Percentiles rank a stretch among this genome's conserved stretches.
These are phyloP conservation scores for Apophysomyces variabilis DNA, from an alignment of 371 early-diverging fungal genomes.

Conservation along the genomic window DNA sequence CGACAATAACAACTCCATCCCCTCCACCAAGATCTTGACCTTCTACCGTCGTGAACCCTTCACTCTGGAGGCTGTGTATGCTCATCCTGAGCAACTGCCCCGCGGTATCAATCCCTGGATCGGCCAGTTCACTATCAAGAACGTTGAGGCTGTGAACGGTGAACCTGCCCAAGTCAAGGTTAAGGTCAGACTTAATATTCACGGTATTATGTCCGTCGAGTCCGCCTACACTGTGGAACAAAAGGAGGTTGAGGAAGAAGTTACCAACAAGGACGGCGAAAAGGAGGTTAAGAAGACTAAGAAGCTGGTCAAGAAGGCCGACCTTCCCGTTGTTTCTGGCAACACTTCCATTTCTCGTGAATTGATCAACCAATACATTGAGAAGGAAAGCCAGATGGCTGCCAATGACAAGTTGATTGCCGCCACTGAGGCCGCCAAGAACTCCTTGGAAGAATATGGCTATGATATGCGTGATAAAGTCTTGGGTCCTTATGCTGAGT, in stretches of 20 bases:
- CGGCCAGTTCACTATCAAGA: slow-evolving; percentile 69
- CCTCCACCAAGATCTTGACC: slow-evolving; percentile 87
- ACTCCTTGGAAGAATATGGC: slow-evolving; percentile 97
- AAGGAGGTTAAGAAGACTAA: slow-evolving; percentile 75
- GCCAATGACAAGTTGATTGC: slow-evolving; percentile 86
- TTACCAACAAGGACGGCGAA: slow-evolving; percentile 62
- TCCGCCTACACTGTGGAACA: slow-evolving; percentile 92
- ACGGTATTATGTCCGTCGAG: slow-evolving; percentile 84
- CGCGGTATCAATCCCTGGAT: slow-evolving; percentile 75
- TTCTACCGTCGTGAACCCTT: slow-evolving; percentile 81
- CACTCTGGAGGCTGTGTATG: slow-evolving; percentile 79
- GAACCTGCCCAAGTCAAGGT: slow-evolving; percentile 84
- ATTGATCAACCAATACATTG: slow-evolving; percentile 66
- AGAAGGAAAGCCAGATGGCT: slow-evolving; percentile 87
- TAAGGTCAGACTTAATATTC: slow-evolving; percentile 88
- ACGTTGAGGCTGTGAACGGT: slow-evolving; percentile 52
- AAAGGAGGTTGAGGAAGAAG: slow-evolving; percentile 72
- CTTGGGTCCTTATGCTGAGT: slow-evolving; percentile 70
- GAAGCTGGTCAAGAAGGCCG: slow-evolving; percentile 90
- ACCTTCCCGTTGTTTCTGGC: slow-evolving; percentile 74
- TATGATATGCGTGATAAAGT: slow-evolving; percentile 96
- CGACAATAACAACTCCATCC: slow-evolving; percentile 73
- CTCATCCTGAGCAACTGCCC: slow-evolving; percentile 73
- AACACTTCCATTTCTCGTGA: slow-evolving; percentile 63
- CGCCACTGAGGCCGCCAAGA: slow-evolving; percentile 93